phyloP scores from a whole-genome alignment of 192 early-diverging fungal species.

The Phycomyces nitens region DNA sequence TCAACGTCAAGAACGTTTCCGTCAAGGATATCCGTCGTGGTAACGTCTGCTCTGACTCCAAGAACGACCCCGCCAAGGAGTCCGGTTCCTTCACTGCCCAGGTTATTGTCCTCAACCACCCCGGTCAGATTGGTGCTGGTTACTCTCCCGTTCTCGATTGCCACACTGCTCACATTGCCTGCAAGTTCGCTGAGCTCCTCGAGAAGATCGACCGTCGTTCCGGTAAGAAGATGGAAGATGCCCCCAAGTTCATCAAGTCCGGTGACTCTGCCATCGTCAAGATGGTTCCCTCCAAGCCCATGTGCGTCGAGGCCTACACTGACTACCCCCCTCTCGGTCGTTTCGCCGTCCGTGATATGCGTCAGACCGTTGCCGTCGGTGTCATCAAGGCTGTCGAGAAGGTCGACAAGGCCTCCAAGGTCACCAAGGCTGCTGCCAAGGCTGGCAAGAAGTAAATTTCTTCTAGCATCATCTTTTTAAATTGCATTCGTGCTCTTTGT shows the following conservation, averaged over 20 bases:
- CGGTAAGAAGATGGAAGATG: slow-evolving; percentile 90
- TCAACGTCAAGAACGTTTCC: slow-evolving; percentile 98
- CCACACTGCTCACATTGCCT: slow-evolving; percentile 97
- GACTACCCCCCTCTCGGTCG: slow-evolving; percentile 95
- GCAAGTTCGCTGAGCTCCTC: slow-evolving; percentile 88
- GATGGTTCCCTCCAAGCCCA: slow-evolving; percentile 93
- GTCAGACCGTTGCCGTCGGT: slow-evolving; percentile 97
- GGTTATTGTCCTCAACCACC: slow-evolving; percentile 96
- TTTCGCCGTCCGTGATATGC: slow-evolving; percentile 98
- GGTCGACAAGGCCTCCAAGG: slow-evolving; percentile 70
- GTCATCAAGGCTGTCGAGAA: slow-evolving; percentile 93
- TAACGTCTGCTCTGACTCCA: slow-evolving; percentile 92
- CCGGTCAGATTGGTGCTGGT: slow-evolving; percentile 90
- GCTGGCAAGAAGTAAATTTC: slow-evolving; percentile 78
- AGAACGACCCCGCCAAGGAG: slow-evolving; percentile 95
- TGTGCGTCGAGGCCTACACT: slow-evolving; percentile 92
- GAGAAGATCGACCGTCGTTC: slow-evolving; percentile 97
- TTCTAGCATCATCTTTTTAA: slow-evolving; percentile 40
- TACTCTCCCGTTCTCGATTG: slow-evolving; percentile 95
- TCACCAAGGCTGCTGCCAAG: slow-evolving; percentile 77
- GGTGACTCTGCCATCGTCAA: slow-evolving; percentile 95
- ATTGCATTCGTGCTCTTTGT: not conserved
- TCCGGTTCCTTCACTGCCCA: slow-evolving; percentile 89
- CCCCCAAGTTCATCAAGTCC: slow-evolving; percentile 94
- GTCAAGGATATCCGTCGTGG: slow-evolving; percentile 98